Conservation (phyloP, 805 yeast genomes). For the Spathaspora boniae region DNA sequence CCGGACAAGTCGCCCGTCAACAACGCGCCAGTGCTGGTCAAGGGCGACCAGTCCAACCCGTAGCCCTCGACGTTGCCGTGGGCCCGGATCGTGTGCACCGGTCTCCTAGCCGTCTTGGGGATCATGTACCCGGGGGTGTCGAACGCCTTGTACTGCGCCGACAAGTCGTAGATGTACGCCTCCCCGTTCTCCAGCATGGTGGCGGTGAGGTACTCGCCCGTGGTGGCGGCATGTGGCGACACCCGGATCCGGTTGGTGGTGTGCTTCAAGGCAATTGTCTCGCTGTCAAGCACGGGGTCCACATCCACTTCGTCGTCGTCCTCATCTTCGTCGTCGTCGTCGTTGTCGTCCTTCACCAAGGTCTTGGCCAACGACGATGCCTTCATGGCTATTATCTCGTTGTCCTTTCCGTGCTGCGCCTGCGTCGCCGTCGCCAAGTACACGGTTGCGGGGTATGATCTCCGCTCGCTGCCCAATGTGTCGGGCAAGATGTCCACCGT, state of each 20-base stretch:
- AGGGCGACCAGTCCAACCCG: constrained; percentile 95
- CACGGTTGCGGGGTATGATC: constrained; percentile 83
- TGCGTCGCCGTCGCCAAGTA: constrained; percentile 91
- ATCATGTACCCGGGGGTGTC: constrained; percentile 83
- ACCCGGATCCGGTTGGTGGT: constrained; percentile 89
- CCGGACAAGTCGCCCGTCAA: constrained; percentile 90
- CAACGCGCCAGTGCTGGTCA: constrained; percentile 72
- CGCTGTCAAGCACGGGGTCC: constrained; percentile 87
- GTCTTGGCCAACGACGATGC: constrained; percentile 81
- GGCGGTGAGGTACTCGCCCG: constrained; percentile 84
- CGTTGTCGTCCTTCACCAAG: constrained; percentile 76
- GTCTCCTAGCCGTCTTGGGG: constrained; percentile 74
- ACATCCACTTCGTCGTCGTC: constrained; percentile 59
- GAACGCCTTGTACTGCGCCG: constrained; percentile 76
- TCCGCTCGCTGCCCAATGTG: constrained; percentile 79
- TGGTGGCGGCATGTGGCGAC: constrained; percentile 67
- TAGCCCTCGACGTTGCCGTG: constrained; percentile 98
- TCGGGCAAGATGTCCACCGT: constrained; percentile 90
- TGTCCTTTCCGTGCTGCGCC: constrained; percentile 82
- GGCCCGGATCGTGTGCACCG: constrained; percentile 71
- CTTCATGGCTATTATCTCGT: constrained; percentile 82
- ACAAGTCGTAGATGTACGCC: constrained; percentile 77
- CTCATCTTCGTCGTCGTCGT: constrained; percentile 70
- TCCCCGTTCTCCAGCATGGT: constrained; percentile 89
- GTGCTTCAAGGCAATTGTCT: constrained; percentile 67